These are phyloP conservation scores for Lathyrus sativus DNA, from an alignment of 306 rosid genomes.

Conservation along the genomic window DNA sequence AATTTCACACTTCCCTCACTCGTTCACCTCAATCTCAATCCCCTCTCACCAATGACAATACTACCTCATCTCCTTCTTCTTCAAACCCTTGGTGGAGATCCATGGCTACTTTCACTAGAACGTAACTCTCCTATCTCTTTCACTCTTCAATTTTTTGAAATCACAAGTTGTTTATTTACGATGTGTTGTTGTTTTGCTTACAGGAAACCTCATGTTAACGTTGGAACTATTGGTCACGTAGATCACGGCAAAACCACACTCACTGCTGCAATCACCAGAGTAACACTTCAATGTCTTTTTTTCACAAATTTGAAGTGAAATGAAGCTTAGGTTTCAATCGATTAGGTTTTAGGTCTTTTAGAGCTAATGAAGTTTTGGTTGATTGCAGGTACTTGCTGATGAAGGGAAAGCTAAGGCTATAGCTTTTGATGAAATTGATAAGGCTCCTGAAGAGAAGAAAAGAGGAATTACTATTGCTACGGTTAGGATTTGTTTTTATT, in stretches of 20 bases:
- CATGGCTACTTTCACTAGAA: constrained; percentile 52
- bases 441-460: constrained; percentile 96
- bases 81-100: constrained; percentile 63
- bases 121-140: constrained; percentile 27
- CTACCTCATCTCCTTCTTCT: constrained; percentile 13
- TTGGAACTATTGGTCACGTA: constrained; percentile 50
- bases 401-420: constrained; percentile 95
- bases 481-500: constrained; percentile 47
- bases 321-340: constrained; percentile 1
- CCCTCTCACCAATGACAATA: constrained; percentile 38
- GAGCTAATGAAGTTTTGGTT: constrained; percentile 3
- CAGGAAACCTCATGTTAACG: constrained; percentile 52
- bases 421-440: constrained; percentile 90
- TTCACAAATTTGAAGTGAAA: neutral
- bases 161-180: neutral
- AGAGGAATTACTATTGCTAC: constrained; percentile 97
- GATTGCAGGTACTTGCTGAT: constrained; percentile 69
- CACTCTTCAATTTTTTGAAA: neutral
- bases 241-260: constrained; percentile 52
- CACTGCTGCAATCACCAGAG: constrained; percentile 47
- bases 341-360: constrained; percentile 6
- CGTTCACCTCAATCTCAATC: constrained; percentile 52
- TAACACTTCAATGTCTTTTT: neutral
- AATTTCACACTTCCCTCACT: constrained; percentile 52
- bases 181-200: neutral